Conservation (phyloP, 2,329 filamentous ascomycete species). For the Biscogniauxia marginata region DNA sequence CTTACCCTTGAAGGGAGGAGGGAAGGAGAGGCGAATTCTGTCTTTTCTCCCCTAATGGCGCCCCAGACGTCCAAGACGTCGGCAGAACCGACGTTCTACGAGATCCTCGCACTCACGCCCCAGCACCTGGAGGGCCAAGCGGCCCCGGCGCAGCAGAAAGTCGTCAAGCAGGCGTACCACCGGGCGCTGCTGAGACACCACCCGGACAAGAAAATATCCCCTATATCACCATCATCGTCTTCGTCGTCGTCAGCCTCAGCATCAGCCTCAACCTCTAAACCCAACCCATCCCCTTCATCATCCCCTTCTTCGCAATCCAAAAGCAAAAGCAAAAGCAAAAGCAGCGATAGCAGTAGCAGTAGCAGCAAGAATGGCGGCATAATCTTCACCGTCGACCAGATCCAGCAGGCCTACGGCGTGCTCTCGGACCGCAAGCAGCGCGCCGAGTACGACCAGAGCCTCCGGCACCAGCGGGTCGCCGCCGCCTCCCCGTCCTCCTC, state of each 20-base stretch:
- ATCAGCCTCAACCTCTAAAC: constrained; percentile 7
- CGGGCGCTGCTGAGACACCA: constrained; percentile 64
- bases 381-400: constrained; percentile 60
- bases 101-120: constrained; percentile 56
- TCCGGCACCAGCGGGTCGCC: constrained; percentile 31
- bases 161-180: constrained; percentile 61
- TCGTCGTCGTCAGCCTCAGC: constrained; percentile 10
- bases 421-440: constrained; percentile 52
- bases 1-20: no score
- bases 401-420: constrained; percentile 56
- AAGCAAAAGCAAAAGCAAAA: background rate
- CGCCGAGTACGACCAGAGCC: constrained; percentile 52
- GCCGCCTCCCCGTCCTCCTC: constrained; percentile 4
- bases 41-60: constrained; percentile 28
- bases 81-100: constrained; percentile 53
- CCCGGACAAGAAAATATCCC: constrained; percentile 60
- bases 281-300: constrained; percentile 7
- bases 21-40: no score
- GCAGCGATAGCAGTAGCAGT: no score
- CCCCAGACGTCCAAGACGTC: constrained; percentile 27
- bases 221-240: constrained; percentile 1
- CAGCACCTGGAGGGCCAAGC: constrained; percentile 44
- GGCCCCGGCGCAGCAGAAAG: constrained; percentile 42
- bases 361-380: no score
- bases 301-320: constrained; percentile 3